A percentile compares a stretch with the other conserved stretches of the same genome.
Evolutionary conservation across 306 rosid species (phyloP).

Genomic region (Sphenostylis stenocarpa): DNA sequence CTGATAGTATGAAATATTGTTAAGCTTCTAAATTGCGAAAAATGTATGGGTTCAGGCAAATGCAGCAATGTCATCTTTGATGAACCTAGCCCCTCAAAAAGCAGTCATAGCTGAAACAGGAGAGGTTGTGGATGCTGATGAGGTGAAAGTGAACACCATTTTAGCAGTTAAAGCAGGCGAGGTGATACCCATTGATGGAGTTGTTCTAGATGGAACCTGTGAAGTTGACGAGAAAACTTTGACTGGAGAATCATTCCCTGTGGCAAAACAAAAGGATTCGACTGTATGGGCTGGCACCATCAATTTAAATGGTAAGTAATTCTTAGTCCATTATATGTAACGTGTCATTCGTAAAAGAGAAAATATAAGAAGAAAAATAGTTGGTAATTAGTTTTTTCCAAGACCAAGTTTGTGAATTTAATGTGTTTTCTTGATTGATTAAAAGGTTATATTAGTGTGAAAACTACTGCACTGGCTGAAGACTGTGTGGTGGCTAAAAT

Average conservation of each 20-base stretch:
- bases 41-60: conserved; percentile 62
- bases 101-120: conserved; percentile 89
- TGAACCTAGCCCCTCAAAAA: conserved; percentile 79
- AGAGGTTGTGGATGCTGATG: conserved; percentile 73
- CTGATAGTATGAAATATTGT: neutral
- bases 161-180: conserved; percentile 91
- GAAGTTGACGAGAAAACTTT: conserved; percentile 91
- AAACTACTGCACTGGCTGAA: conserved; percentile 81
- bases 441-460: conserved; percentile 83
- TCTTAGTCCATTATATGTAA: neutral
- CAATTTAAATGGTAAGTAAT: conserved; percentile 77
- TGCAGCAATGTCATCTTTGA: conserved; percentile 78
- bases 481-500: conserved; percentile 95
- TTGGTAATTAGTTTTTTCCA: neutral
- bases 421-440: conserved; percentile 24
- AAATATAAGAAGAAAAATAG: neutral
- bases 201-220: conserved; percentile 71
- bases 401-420: conserved; percentile 1
- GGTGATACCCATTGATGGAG: conserved; percentile 85
- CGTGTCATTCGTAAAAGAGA: neutral
- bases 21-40: neutral
- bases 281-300: conserved; percentile 92
- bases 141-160: conserved; percentile 67
- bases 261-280: conserved; percentile 73
- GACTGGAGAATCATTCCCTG: conserved; percentile 93